These are phyloP conservation scores for Aspergillus sclerotiicarbonarius DNA, from an alignment of 495 filamentous ascomycete genomes.

Conservation along the genomic window DNA sequence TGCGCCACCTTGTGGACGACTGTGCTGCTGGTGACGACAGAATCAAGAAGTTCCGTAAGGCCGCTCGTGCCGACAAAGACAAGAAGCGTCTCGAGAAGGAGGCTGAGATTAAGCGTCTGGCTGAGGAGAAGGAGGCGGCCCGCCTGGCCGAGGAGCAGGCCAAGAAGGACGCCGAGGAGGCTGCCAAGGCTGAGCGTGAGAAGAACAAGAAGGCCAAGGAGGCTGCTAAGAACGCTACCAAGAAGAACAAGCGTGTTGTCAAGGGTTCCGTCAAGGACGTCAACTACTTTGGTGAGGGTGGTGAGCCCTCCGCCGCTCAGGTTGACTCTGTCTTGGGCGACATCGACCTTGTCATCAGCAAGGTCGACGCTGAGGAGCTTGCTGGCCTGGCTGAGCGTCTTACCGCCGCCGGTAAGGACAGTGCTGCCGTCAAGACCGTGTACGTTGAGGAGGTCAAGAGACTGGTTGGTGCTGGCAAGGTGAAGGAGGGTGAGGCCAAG, in stretches of 20 bases:
- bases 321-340: conserved; percentile 83
- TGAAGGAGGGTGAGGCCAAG: conserved; percentile 72
- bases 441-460: conserved; percentile 70
- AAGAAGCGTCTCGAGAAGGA: conserved; percentile 89
- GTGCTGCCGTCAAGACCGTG: conserved; percentile 61
- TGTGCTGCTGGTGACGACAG: conserved; percentile 79
- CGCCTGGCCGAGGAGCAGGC: conserved; percentile 75
- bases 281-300: conserved; percentile 73
- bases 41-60: conserved; percentile 94
- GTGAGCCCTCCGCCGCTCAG: conserved; percentile 64
- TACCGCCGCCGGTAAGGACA: conserved; percentile 53
- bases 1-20: conserved; percentile 86
- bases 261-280: conserved; percentile 90
- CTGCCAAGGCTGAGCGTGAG: conserved; percentile 76
- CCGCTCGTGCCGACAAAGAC: conserved; percentile 88
- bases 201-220: conserved; percentile 96
- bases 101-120: conserved; percentile 79
- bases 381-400: conserved; percentile 75
- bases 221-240: conserved; percentile 93
- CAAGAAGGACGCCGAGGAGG: conserved; percentile 79
- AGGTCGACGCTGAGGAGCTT: conserved; percentile 87
- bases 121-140: conserved; percentile 73
- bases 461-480: conserved; percentile 73
- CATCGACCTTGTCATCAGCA: conserved; percentile 82
- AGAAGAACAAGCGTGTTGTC: conserved; percentile 99